These are phyloP conservation scores for Schizophyllum commune DNA, from an alignment of 1,284 basidiomycete genomes.

Conservation along the genomic window DNA sequence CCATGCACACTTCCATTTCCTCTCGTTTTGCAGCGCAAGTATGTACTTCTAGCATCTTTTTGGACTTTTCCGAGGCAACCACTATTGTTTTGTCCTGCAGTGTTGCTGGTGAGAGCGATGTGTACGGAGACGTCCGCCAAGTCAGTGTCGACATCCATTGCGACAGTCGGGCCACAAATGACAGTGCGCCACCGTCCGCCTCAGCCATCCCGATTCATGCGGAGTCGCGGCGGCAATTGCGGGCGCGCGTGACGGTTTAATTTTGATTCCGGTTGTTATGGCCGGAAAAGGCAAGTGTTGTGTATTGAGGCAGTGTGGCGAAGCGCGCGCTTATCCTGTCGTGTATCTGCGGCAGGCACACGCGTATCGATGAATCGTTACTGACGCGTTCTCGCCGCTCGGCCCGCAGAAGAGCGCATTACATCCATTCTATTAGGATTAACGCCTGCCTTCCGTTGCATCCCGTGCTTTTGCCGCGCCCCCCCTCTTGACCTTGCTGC, in stretches of 20 bases:
- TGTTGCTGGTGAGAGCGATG: too few relatives aligned
- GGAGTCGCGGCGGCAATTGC: too few relatives aligned
- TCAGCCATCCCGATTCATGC: neutral
- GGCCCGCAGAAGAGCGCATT: neutral
- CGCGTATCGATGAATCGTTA: neutral
- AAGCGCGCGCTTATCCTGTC: neutral
- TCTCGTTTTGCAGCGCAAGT: neutral
- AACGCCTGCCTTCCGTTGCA: neutral
- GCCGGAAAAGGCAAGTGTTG: neutral
- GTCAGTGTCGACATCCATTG: neutral
- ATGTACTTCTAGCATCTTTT: too few relatives aligned
- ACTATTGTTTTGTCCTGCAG: too few relatives aligned
- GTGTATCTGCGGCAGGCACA: neutral
- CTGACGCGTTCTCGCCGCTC: too few relatives aligned
- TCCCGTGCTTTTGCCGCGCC: neutral
- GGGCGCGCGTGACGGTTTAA: too few relatives aligned
- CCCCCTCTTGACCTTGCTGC: too few relatives aligned
- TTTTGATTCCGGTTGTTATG: neutral
- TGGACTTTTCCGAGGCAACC: too few relatives aligned
- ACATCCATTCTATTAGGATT: neutral
- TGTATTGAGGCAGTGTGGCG: neutral
- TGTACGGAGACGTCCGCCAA: too few relatives aligned
- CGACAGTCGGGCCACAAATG: neutral
- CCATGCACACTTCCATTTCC: neutral
- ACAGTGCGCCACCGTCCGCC: neutral